A percentile compares a stretch with the other conserved stretches of the same genome.
phyloP scores from a whole-genome alignment of 2,329 filamentous ascomycete genomes.

The Exophiala sp. region DNA sequence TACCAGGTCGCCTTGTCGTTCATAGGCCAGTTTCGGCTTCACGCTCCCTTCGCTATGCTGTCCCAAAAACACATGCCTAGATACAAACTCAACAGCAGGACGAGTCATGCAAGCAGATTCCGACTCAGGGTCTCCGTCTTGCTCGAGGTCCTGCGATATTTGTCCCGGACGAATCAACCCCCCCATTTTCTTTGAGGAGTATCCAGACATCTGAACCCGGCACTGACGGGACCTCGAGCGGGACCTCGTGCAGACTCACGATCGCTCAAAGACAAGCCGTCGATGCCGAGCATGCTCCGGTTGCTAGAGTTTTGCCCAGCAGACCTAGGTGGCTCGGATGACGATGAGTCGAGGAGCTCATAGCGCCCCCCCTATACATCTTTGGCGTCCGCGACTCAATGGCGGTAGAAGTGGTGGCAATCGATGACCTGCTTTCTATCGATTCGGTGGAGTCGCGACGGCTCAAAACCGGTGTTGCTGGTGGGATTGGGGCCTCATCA shows the following conservation, averaged over 20 bases:
- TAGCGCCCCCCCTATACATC: constrained; percentile 2
- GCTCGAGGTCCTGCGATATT: constrained; percentile 13
- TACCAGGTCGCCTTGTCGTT: too few relatives aligned
- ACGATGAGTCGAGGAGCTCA: constrained; percentile 1
- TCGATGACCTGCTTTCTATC: constrained; percentile 13
- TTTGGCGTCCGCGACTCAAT: constrained; percentile 19
- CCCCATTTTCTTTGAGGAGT: neutral
- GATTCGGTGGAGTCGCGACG: constrained; percentile 21
- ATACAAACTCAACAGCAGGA: neutral
- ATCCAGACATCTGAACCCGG: neutral
- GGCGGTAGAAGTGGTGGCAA: constrained; percentile 16
- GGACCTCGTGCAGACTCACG: neutral
- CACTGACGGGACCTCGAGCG: neutral
- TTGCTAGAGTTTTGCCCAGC: neutral
- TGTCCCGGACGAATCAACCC: constrained; percentile 6
- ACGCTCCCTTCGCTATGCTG: neutral
- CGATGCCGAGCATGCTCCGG: constrained; percentile 13
- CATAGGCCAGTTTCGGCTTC: too few relatives aligned
- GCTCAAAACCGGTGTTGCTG: neutral
- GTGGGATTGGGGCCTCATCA: neutral
- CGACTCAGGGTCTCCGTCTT: constrained; percentile 4
- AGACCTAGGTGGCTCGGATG: neutral
- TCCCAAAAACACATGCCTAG: neutral
- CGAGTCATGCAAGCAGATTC: neutral
- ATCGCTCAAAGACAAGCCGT: constrained; percentile 9